Evolutionary conservation across 352 stramenopile species (phyloP).

Genomic region (Peronospora destructor): DNA sequence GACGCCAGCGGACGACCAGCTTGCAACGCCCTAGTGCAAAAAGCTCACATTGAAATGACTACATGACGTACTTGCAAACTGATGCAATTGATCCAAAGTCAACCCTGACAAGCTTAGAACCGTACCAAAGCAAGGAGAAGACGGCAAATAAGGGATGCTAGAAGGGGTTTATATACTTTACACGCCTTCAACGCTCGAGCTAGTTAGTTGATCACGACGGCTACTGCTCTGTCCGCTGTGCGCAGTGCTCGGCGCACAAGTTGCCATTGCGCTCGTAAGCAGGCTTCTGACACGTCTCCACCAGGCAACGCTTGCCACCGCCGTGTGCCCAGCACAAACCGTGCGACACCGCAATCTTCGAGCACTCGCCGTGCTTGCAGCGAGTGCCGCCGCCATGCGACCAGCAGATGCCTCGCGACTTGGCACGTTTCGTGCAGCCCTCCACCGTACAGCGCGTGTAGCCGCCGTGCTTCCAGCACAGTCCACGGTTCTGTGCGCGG

Average conservation of each 20-base stretch:
- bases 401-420: conserved; percentile 79
- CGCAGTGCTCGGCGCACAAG: conserved; percentile 40
- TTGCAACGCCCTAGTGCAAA: too few species aligned
- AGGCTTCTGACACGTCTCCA: conserved; percentile 40
- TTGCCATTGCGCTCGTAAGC: conserved; percentile 44
- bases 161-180: conserved; percentile 2
- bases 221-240: not conserved
- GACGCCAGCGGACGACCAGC: too few species aligned
- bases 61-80: too few species aligned
- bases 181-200: not conserved
- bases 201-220: not conserved
- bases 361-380: conserved; percentile 44
- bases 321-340: conserved; percentile 50
- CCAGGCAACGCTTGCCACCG: conserved; percentile 37
- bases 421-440: conserved; percentile 55
- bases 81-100: too few species aligned
- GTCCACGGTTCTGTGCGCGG: conserved; percentile 45
- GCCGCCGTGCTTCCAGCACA: conserved; percentile 35
- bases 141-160: not conserved
- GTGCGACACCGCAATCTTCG: conserved; percentile 51
- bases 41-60: too few species aligned
- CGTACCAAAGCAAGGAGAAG: not conserved
- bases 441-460: conserved; percentile 49
- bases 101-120: too few species aligned
- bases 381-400: conserved; percentile 71